Evolutionary conservation across 2,329 filamentous ascomycete genomes (phyloP).

Genomic region (Fusarium setosum): DNA sequence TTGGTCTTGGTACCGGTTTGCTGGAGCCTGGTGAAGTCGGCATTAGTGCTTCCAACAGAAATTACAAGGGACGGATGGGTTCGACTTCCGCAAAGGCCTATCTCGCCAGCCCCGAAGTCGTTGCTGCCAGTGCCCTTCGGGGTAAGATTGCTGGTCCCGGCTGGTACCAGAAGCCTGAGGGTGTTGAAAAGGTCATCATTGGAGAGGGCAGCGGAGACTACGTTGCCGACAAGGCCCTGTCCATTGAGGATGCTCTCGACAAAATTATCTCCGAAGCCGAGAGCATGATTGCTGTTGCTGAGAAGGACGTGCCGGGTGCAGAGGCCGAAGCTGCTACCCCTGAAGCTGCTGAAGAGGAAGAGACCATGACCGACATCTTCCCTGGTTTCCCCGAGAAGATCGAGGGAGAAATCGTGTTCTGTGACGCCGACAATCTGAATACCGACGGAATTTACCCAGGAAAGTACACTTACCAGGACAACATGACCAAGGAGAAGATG

Average conservation of each 20-base stretch:
- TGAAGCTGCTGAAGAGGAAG: slow-evolving; percentile 43
- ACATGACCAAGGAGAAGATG: slow-evolving; percentile 76
- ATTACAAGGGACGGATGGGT: slow-evolving; percentile 94
- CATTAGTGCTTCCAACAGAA: slow-evolving; percentile 85
- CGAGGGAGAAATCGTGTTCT: slow-evolving; percentile 85
- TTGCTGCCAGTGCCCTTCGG: slow-evolving; percentile 85
- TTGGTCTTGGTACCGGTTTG: slow-evolving; percentile 83
- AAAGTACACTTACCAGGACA: slow-evolving; percentile 76
- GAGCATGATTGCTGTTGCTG: slow-evolving; percentile 64
- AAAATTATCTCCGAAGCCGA: slow-evolving; percentile 78
- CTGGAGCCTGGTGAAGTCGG: slow-evolving; percentile 88
- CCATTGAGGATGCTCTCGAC: slow-evolving; percentile 76
- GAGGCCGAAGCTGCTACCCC: neutral
- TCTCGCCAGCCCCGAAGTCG: slow-evolving; percentile 88
- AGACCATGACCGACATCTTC: slow-evolving; percentile 74
- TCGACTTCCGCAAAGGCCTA: slow-evolving; percentile 75
- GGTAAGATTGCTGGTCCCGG: slow-evolving; percentile 82
- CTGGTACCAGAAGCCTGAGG: slow-evolving; percentile 79
- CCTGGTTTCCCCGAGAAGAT: slow-evolving; percentile 89
- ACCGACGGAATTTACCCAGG: slow-evolving; percentile 90
- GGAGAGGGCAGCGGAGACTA: slow-evolving; percentile 77
- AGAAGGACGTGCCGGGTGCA: slow-evolving; percentile 50
- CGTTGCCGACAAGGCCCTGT: slow-evolving; percentile 73
- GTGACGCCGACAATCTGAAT: slow-evolving; percentile 65
- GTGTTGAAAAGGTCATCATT: slow-evolving; percentile 72